These are phyloP conservation scores for Amoebophrya sp. DNA, from an alignment of 169 alveolate species.

Conservation along the genomic window DNA sequence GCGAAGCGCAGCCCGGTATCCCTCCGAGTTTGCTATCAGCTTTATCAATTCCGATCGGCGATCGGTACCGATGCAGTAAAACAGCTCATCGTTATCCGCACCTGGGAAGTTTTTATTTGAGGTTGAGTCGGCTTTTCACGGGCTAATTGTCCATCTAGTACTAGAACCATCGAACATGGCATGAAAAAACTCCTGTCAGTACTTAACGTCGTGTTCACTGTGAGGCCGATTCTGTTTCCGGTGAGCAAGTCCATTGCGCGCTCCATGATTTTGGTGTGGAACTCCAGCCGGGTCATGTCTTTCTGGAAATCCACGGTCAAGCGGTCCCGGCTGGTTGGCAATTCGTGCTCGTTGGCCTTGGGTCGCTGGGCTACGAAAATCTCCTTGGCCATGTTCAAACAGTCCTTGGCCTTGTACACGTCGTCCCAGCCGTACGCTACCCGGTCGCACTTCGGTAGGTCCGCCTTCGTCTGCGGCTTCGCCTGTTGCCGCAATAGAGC, in stretches of 20 bases:
- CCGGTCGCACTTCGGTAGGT: not conserved
- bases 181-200: too few relatives aligned
- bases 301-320: not conserved
- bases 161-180: too few relatives aligned
- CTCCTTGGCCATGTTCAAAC: not conserved
- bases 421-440: not conserved
- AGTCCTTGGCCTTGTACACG: not conserved
- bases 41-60: not conserved
- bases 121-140: not conserved
- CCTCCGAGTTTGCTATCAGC: not conserved
- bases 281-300: conserved; percentile 11
- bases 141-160: too few relatives aligned
- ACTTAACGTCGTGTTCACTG: not conserved
- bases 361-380: not conserved
- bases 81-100: not conserved
- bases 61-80: not conserved
- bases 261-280: not conserved
- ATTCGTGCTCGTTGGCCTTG: not conserved
- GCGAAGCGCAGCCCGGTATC: not conserved
- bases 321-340: not conserved
- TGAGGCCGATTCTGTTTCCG: not conserved
- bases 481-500: not conserved
- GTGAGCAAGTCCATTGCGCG: not conserved
- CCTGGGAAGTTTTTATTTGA: not conserved
- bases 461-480: not conserved